Evolutionary conservation across 2,329 filamentous ascomycete species (phyloP).

Genomic region (Neopestalotiopsis rosae): DNA sequence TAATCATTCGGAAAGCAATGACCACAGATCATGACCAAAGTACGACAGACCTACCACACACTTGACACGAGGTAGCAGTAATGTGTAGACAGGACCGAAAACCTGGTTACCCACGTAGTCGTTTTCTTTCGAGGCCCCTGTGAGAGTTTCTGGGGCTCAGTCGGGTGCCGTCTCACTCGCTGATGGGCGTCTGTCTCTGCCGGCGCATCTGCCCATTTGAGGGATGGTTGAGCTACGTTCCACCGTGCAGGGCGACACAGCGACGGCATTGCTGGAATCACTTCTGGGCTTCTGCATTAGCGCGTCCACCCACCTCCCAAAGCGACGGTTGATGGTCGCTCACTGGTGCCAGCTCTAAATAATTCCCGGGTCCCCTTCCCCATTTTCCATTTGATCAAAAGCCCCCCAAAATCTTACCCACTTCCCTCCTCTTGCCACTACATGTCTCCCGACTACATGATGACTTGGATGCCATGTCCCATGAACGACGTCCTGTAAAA

Average conservation of each 20-base stretch:
- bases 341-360: neutral
- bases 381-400: conserved; percentile 1
- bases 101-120: neutral
- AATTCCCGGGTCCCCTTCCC: neutral
- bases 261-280: neutral
- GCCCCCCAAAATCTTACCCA: neutral
- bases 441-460: neutral
- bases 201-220: neutral
- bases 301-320: neutral
- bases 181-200: neutral
- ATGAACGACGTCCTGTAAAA: neutral
- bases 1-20: neutral
- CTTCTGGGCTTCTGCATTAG: neutral
- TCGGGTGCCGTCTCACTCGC: neutral
- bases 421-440: neutral
- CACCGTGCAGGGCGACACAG: neutral
- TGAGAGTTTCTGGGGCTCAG: neutral
- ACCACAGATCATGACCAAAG: neutral
- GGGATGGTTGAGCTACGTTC: neutral
- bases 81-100: neutral
- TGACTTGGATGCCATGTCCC: neutral
- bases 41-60: neutral
- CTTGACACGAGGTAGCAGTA: neutral
- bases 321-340: neutral
- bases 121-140: neutral